These are phyloP conservation scores for Aspergillus ostianus DNA, from an alignment of 495 filamentous ascomycete genomes.

Conservation along the genomic window DNA sequence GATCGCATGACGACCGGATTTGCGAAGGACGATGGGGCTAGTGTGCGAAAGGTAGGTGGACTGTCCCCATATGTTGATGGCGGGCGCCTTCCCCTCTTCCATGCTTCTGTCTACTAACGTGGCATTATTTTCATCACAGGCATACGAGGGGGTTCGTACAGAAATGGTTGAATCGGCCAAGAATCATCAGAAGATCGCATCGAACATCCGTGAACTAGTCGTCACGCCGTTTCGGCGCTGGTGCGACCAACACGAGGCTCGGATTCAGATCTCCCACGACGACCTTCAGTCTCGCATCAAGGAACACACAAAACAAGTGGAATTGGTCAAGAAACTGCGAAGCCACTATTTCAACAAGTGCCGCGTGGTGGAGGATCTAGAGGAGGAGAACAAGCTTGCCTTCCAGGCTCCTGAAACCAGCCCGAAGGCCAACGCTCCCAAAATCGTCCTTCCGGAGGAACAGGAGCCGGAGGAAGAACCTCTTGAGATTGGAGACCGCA, in stretches of 20 bases:
- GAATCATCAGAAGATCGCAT: constrained; percentile 91
- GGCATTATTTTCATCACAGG: constrained; percentile 48
- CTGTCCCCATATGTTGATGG: background rate
- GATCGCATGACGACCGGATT: constrained; percentile 81
- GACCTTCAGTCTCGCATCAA: constrained; percentile 88
- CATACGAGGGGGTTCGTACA: constrained; percentile 89
- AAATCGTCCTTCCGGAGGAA: constrained; percentile 59
- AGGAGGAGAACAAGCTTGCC: constrained; percentile 97
- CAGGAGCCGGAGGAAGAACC: constrained; percentile 69
- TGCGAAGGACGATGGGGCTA: constrained; percentile 90
- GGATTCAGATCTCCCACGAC: constrained; percentile 90
- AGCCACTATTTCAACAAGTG: constrained; percentile 99
- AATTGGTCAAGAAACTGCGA: constrained; percentile 83
- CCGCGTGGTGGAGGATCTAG: constrained; percentile 88
- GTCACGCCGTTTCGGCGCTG: constrained; percentile 90
- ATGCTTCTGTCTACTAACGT: constrained; percentile 8
- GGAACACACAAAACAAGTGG: constrained; percentile 86
- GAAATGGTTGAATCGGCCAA: constrained; percentile 92
- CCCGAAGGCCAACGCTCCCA: constrained; percentile 50
- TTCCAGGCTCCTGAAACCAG: constrained; percentile 79
- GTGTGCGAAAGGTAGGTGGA: constrained; percentile 77
- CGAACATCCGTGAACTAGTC: constrained; percentile 93
- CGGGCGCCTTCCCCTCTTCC: background rate
- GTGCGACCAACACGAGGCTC: constrained; percentile 90
- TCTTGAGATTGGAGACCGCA: constrained; percentile 85